These are phyloP conservation scores for Gossypium mustelinum DNA, from an alignment of 345 rosid species.

Conservation along the genomic window DNA sequence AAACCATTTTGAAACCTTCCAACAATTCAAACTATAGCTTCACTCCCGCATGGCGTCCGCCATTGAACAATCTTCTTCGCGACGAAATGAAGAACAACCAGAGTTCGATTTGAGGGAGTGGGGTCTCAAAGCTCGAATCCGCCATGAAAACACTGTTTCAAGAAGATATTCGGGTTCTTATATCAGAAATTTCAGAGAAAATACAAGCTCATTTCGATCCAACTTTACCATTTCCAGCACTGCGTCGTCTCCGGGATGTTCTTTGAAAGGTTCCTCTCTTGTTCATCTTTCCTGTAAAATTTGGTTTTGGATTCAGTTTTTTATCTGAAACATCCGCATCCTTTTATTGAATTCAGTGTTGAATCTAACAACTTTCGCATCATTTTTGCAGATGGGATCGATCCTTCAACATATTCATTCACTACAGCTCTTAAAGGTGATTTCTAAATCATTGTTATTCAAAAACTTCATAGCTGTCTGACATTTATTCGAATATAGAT, in stretches of 20 bases:
- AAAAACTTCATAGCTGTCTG: background rate
- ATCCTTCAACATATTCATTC: conserved; percentile 91
- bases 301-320: background rate
- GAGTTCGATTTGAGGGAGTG: conserved; percentile 52
- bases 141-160: conserved; percentile 44
- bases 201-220: conserved; percentile 54
- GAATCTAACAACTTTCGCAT: background rate
- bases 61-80: conserved; percentile 29
- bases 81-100: conserved; percentile 28
- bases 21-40: background rate
- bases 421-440: conserved; percentile 80
- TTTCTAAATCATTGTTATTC: background rate
- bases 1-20: background rate
- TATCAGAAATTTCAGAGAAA: conserved; percentile 69
- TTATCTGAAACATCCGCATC: background rate
- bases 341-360: background rate
- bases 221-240: conserved; percentile 76
- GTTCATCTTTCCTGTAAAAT: background rate
- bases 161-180: conserved; percentile 81
- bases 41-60: conserved; percentile 29
- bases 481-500: too few species aligned
- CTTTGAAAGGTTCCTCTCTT: conserved; percentile 33
- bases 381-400: conserved; percentile 69
- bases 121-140: conserved; percentile 45
- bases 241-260: conserved; percentile 88